These are phyloP conservation scores for Acer campestre DNA, from an alignment of 345 rosid genomes.

Conservation along the genomic window DNA sequence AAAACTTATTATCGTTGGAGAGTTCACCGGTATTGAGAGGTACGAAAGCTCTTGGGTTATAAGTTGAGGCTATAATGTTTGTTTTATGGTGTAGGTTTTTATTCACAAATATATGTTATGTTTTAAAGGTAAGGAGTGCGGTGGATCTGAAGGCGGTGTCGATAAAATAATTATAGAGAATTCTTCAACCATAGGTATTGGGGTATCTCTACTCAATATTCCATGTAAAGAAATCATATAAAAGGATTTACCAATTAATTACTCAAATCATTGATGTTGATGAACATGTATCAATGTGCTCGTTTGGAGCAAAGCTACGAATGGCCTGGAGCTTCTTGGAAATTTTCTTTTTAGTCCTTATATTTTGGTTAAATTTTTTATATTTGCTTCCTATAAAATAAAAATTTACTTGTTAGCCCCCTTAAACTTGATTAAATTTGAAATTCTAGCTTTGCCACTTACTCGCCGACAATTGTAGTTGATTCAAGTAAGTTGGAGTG, in stretches of 20 bases:
- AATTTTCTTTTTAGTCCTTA: too few relatives aligned
- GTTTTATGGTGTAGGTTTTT: neutral
- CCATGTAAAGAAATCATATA: neutral
- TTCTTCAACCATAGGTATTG: neutral
- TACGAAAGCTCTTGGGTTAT: neutral
- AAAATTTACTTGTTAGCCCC: too few relatives aligned
- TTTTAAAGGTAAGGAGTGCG: neutral
- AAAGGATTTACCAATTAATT: neutral
- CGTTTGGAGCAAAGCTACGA: too few relatives aligned
- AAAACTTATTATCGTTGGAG: too few relatives aligned
- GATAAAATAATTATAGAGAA: neutral
- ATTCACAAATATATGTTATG: neutral
- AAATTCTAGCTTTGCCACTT: too few relatives aligned
- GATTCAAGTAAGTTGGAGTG: constrained; percentile 4
- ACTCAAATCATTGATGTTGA: neutral
- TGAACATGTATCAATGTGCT: constrained; percentile 9
- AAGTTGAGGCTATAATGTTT: neutral
- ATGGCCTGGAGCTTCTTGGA: too few relatives aligned
- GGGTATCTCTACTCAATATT: neutral
- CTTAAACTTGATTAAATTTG: too few relatives aligned
- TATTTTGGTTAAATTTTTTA: too few relatives aligned
- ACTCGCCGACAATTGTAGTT: neutral
- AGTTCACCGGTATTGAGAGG: neutral
- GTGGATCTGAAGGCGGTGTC: neutral
- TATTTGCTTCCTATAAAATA: too few relatives aligned